These are phyloP conservation scores for Colletotrichum lindemuthianum DNA, from an alignment of 2,329 filamentous ascomycete genomes.

Conservation along the genomic window DNA sequence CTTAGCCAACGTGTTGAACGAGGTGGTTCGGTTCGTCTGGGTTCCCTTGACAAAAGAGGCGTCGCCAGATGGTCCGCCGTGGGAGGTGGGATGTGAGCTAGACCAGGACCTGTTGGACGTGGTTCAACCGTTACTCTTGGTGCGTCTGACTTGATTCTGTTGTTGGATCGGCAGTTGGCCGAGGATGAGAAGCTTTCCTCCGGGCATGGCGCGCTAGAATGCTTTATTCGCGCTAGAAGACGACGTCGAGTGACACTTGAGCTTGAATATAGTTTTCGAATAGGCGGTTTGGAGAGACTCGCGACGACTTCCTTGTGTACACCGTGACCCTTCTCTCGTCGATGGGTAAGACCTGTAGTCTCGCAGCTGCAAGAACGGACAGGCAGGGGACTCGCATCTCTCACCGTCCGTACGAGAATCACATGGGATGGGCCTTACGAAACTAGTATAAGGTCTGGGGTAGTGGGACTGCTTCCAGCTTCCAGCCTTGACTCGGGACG, in stretches of 20 bases:
- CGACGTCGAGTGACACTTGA: background rate
- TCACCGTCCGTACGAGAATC: background rate
- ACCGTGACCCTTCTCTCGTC: too few species aligned
- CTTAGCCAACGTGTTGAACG: conserved; percentile 5
- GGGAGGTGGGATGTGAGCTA: background rate
- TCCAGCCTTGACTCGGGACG: background rate
- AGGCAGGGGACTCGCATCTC: background rate
- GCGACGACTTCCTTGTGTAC: too few species aligned
- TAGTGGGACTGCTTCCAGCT: conserved; percentile 5
- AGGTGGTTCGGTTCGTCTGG: background rate
- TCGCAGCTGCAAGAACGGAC: too few species aligned
- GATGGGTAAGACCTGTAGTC: too few species aligned
- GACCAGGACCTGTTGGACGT: conserved; percentile 10
- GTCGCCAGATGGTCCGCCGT: background rate
- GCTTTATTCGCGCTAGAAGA: conserved; percentile 11
- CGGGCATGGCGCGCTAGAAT: conserved; percentile 25
- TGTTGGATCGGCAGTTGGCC: conserved; percentile 18
- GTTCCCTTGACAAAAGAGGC: background rate
- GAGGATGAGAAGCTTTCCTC: conserved; percentile 26
- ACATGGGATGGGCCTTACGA: background rate
- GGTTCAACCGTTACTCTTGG: conserved; percentile 23
- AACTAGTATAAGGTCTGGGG: background rate
- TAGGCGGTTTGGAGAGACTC: background rate
- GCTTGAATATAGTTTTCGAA: background rate
- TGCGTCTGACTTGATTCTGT: background rate